These are phyloP conservation scores for Cyberlindnera amylophila DNA, from an alignment of 805 yeast genomes.

Conservation along the genomic window DNA sequence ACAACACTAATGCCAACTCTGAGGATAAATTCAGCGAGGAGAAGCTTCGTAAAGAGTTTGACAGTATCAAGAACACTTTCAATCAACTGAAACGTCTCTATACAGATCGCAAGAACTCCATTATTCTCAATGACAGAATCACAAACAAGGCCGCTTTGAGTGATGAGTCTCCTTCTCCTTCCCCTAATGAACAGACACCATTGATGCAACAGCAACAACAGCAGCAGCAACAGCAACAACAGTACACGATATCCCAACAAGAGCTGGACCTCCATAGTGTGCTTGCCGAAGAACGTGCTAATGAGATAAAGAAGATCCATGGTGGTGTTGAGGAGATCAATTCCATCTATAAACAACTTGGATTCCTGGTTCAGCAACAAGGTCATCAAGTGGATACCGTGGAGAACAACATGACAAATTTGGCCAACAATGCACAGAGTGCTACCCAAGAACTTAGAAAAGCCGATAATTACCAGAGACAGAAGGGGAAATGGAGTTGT, in stretches of 20 bases:
- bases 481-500: conserved; percentile 71
- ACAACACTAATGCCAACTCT: conserved; percentile 10
- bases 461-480: conserved; percentile 73
- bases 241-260: conserved; percentile 37
- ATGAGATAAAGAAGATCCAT: conserved; percentile 67
- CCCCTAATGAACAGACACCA: conserved; percentile 21
- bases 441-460: conserved; percentile 68
- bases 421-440: conserved; percentile 59
- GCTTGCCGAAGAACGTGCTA: conserved; percentile 67
- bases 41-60: conserved; percentile 54
- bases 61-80: conserved; percentile 45
- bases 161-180: conserved; percentile 15
- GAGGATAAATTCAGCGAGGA: conserved; percentile 28
- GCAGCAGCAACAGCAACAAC: conserved; percentile 36
- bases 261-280: conserved; percentile 61
- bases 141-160: conserved; percentile 18
- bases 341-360: conserved; percentile 77
- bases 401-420: conserved; percentile 68
- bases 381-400: conserved; percentile 81
- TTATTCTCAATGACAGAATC: conserved; percentile 31
- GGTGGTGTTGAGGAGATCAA: conserved; percentile 83
- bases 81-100: conserved; percentile 42
- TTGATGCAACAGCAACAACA: conserved; percentile 27
- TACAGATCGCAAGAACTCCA: conserved; percentile 43
- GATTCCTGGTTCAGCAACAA: conserved; percentile 75